These are phyloP conservation scores for Phytophthora pseudosyringae DNA, from an alignment of 352 stramenopile genomes.

Conservation along the genomic window DNA sequence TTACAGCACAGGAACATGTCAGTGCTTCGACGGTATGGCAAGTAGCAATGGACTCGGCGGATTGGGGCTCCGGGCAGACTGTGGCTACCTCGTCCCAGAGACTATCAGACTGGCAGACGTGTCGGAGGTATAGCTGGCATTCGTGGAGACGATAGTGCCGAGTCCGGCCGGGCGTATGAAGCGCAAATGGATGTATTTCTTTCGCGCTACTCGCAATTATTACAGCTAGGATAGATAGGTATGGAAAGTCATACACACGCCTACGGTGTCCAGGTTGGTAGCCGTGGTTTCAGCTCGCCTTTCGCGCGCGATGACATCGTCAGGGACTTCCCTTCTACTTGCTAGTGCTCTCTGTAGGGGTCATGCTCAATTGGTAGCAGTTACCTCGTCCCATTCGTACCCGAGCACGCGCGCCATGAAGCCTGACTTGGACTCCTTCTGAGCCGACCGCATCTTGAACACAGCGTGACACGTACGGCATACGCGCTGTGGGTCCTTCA, in stretches of 20 bases:
- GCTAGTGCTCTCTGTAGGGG: conserved; percentile 30
- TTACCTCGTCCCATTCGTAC: conserved; percentile 89
- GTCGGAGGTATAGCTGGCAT: conserved; percentile 16
- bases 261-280: conserved; percentile 11
- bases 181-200: conserved; percentile 36
- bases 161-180: background rate
- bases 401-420: conserved; percentile 84
- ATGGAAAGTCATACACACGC: conserved; percentile 39
- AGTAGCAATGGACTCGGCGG: conserved; percentile 59
- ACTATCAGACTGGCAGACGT: conserved; percentile 49
- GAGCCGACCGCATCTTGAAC: conserved; percentile 84
- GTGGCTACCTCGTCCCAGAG: conserved; percentile 55
- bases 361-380: conserved; percentile 42
- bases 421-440: conserved; percentile 86
- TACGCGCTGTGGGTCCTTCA: conserved; percentile 84
- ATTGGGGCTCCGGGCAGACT: conserved; percentile 67
- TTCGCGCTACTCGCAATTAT: conserved; percentile 44
- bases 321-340: conserved; percentile 36
- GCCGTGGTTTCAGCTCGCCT: conserved; percentile 10
- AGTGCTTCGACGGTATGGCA: conserved; percentile 78
- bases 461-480: conserved; percentile 85
- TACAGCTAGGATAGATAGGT: conserved; percentile 46
- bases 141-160: too few species aligned
- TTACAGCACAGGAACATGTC: conserved; percentile 53
- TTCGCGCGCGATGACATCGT: conserved; percentile 18